Evolutionary conservation across 1,139 yeast genomes (phyloP).

Genomic region (Taphrina betulina): DNA sequence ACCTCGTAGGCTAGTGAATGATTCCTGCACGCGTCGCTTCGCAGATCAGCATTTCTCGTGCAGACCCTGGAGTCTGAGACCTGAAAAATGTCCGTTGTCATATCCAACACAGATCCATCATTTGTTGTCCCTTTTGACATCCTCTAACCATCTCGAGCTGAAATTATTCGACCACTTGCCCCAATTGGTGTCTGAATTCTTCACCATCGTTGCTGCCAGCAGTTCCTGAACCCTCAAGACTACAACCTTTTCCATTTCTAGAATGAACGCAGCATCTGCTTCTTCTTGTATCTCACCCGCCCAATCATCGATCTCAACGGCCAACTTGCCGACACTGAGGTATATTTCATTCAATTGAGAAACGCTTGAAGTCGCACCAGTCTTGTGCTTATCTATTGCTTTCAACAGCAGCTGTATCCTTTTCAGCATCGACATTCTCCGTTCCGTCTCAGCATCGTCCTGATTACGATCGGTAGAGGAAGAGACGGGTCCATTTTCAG

Average conservation of each 20-base stretch:
- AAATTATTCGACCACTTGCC: slow-evolving; percentile 9
- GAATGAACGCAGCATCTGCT: slow-evolving; percentile 15
- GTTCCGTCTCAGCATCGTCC: background rate
- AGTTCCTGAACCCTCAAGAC: slow-evolving; percentile 18
- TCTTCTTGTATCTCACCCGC: slow-evolving; percentile 28
- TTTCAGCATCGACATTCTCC: slow-evolving; percentile 13
- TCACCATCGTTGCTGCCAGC: background rate
- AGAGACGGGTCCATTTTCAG: background rate
- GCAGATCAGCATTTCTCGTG: no score
- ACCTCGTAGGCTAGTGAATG: no score
- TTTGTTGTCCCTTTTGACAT: slow-evolving; percentile 4
- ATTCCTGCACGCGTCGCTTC: no score
- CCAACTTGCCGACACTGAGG: background rate
- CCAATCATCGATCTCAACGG: slow-evolving; percentile 24
- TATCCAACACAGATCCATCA: slow-evolving; percentile 2
- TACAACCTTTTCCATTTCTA: slow-evolving; percentile 26
- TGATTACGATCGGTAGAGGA: no score
- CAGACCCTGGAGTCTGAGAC: no score
- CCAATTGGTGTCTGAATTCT: slow-evolving; percentile 23
- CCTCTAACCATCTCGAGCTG: slow-evolving; percentile 16
- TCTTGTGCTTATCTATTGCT: slow-evolving; percentile 12
- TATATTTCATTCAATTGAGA: slow-evolving; percentile 12
- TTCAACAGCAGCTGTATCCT: slow-evolving; percentile 17
- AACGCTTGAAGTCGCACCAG: background rate
- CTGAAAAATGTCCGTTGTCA: no score